Conservation (phyloP, 257 asterid genomes). For the Penstemon eatonii region DNA sequence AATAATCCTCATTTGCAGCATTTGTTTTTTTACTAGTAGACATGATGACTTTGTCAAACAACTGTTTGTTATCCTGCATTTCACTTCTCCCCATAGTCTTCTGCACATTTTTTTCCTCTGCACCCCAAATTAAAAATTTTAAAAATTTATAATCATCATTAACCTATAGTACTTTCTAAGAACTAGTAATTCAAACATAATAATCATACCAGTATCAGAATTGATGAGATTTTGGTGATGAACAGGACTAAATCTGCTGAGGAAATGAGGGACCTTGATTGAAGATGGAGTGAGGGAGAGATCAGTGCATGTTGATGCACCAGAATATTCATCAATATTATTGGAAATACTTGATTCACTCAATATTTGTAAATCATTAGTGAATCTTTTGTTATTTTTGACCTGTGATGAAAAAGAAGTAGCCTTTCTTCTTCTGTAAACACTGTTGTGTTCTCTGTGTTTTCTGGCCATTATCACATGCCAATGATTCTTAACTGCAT, state of each 20-base stretch:
- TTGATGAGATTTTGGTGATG: slow-evolving; percentile 24
- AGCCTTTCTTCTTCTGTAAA: slow-evolving; percentile 42
- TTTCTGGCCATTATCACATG: slow-evolving; percentile 59
- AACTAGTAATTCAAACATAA: not conserved
- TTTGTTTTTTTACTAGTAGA: not conserved
- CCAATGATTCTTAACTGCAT: slow-evolving; percentile 62
- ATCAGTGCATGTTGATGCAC: slow-evolving; percentile 43
- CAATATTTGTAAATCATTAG: slow-evolving; percentile 18
- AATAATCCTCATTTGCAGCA: slow-evolving; percentile 29
- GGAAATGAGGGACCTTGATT: slow-evolving; percentile 24
- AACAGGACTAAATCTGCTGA: slow-evolving; percentile 30
- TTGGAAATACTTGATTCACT: slow-evolving; percentile 25
- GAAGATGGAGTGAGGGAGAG: slow-evolving; percentile 46
- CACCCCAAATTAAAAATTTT: not conserved
- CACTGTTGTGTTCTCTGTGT: slow-evolving; percentile 40
- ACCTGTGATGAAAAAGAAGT: not conserved
- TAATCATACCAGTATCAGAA: slow-evolving; percentile 24
- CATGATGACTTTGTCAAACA: not conserved
- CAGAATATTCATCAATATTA: slow-evolving; percentile 30
- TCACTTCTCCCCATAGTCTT: not conserved
- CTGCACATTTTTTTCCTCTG: slow-evolving; percentile 2
- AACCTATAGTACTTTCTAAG: not conserved
- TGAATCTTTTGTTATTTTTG: not conserved
- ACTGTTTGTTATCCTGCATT: slow-evolving; percentile 5
- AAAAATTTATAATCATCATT: not conserved